Conservation (phyloP, 768 basidiomycete species). For the Tylopilus felleus region DNA sequence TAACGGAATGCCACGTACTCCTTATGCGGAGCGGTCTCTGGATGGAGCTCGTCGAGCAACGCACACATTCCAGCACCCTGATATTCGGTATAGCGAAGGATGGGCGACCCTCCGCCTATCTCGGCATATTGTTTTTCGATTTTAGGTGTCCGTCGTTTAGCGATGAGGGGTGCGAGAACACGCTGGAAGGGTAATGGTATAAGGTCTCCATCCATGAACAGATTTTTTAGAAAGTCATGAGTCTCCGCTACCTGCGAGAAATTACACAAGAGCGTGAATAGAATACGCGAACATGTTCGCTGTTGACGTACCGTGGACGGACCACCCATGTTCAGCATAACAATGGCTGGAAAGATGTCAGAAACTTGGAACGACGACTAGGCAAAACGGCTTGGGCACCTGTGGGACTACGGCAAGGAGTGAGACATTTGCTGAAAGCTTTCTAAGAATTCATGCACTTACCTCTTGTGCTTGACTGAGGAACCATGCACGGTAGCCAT, state of each 20-base stretch:
- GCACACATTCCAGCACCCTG: slow-evolving; percentile 91
- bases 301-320: slow-evolving; percentile 74
- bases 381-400: slow-evolving; percentile 35
- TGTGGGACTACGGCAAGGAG: slow-evolving; percentile 50
- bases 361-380: background rate
- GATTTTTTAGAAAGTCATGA: slow-evolving; percentile 84
- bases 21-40: slow-evolving; percentile 92
- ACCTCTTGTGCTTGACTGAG: slow-evolving; percentile 45
- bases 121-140: slow-evolving; percentile 93
- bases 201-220: slow-evolving; percentile 90
- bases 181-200: slow-evolving; percentile 94
- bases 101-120: slow-evolving; percentile 97
- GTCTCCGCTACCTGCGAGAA: slow-evolving; percentile 79
- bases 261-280: slow-evolving; percentile 1
- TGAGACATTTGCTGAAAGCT: slow-evolving; percentile 10
- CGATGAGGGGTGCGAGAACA: slow-evolving; percentile 83
- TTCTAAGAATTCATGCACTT: slow-evolving; percentile 1
- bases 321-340: slow-evolving; percentile 99
- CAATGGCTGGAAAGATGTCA: slow-evolving; percentile 57
- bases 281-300: background rate
- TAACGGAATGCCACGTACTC: slow-evolving; percentile 95
- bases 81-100: slow-evolving; percentile 80
- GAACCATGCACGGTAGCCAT: slow-evolving; percentile 45
- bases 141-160: slow-evolving; percentile 81
- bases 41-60: slow-evolving; percentile 92